These are phyloP conservation scores for Geotrichum bryndzae DNA, from an alignment of 1,139 yeast species.

Conservation along the genomic window DNA sequence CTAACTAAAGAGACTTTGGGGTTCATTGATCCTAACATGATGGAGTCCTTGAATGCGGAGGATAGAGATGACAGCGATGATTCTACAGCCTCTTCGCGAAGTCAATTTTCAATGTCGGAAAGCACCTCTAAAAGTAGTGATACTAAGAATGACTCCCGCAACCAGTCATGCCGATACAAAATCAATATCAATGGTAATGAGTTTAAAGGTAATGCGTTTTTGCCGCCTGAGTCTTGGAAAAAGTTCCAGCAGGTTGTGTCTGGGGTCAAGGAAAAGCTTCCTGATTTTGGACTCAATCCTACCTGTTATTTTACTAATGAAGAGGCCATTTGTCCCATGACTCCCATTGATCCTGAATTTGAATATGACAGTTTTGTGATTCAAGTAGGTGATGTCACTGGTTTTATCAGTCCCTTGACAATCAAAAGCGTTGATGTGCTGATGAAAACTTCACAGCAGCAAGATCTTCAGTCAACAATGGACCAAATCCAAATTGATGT, in stretches of 20 bases:
- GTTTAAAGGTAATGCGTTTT: constrained; percentile 21
- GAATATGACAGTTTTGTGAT: constrained; percentile 53
- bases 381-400: constrained; percentile 44
- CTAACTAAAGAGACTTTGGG: constrained; percentile 36
- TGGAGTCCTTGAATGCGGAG: constrained; percentile 5
- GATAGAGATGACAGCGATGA: constrained; percentile 14
- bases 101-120: constrained; percentile 6
- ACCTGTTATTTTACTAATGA: constrained; percentile 39
- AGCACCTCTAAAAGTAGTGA: background rate
- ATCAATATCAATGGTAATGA: constrained; percentile 12
- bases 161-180: background rate
- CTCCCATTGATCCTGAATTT: constrained; percentile 39
- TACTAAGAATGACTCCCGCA: background rate
- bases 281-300: constrained; percentile 32
- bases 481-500: constrained; percentile 64
- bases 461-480: constrained; percentile 44
- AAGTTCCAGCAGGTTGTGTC: constrained; percentile 16
- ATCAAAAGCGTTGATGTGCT: constrained; percentile 26
- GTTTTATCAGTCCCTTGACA: constrained; percentile 35
- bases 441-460: constrained; percentile 22
- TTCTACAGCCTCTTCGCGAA: constrained; percentile 14
- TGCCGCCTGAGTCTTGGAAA: constrained; percentile 28
- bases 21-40: constrained; percentile 26
- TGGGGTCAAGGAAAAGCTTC: constrained; percentile 7
- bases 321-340: constrained; percentile 42